phyloP scores from a whole-genome alignment of 2,329 filamentous ascomycete genomes.

The Botrytis squamosa region DNA sequence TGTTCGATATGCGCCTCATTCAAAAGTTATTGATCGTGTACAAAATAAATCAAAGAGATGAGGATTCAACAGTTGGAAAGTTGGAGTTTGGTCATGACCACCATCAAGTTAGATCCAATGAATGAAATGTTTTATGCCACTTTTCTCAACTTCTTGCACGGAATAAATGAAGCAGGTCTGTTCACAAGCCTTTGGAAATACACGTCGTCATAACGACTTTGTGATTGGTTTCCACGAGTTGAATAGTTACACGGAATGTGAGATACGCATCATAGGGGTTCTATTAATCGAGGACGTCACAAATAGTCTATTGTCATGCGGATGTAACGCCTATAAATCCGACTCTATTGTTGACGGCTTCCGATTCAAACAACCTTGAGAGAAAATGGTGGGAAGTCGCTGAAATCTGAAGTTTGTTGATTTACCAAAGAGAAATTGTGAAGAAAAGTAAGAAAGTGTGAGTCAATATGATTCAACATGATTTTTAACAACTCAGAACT shows the following conservation, averaged over 20 bases:
- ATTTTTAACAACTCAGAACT: neutral
- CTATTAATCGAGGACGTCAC: neutral
- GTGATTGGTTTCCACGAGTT: neutral
- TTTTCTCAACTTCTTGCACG: neutral
- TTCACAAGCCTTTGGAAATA: neutral
- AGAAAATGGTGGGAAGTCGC: neutral
- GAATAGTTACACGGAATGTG: neutral
- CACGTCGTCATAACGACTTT: neutral
- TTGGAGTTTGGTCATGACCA: conserved; percentile 2
- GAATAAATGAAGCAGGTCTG: neutral
- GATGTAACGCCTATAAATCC: conserved; percentile 9
- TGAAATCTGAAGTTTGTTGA: neutral
- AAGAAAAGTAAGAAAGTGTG: neutral
- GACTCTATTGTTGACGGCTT: conserved; percentile 19
- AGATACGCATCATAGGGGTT: conserved; percentile 2
- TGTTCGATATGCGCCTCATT: conserved; percentile 26
- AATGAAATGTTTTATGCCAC: conserved; percentile 9
- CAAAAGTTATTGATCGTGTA: conserved; percentile 22
- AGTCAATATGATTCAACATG: neutral
- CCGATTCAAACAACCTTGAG: conserved; percentile 3
- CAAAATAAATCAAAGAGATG: conserved; percentile 30
- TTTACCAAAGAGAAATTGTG: neutral
- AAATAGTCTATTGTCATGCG: neutral
- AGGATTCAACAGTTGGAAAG: conserved; percentile 10
- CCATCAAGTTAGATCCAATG: neutral